Percentiles rank a stretch among this genome's conserved stretches.
phyloP scores from a whole-genome alignment of 768 basidiomycete genomes.

The Russula foetens region DNA sequence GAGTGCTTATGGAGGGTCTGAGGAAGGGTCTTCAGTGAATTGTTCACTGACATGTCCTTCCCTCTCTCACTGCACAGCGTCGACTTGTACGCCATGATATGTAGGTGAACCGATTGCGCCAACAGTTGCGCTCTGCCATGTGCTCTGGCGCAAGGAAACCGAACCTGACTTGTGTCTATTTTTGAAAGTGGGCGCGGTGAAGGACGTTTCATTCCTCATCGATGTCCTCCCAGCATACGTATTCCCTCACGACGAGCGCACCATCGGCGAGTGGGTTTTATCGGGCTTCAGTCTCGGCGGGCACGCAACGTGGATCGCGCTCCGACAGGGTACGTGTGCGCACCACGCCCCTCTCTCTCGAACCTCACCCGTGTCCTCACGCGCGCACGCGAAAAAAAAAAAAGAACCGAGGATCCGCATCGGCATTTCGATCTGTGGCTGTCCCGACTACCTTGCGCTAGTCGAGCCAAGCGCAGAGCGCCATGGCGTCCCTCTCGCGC shows the following conservation, averaged over 20 bases:
- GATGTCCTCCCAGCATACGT: conserved; percentile 71
- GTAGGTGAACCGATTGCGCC: conserved; percentile 25
- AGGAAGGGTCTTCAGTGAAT: background rate
- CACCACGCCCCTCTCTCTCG: conserved; percentile 23
- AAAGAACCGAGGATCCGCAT: conserved; percentile 37
- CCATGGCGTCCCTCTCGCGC: conserved; percentile 34
- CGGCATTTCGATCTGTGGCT: conserved; percentile 46
- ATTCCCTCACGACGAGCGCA: conserved; percentile 57
- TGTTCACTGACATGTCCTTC: conserved; percentile 14
- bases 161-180: background rate
- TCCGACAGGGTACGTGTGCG: conserved; percentile 40
- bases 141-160: background rate
- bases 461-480: conserved; percentile 47
- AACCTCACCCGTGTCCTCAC: conserved; percentile 1
- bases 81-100: conserved; percentile 43
- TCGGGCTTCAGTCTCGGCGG: conserved; percentile 79
- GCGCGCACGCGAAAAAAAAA: background rate
- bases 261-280: conserved; percentile 59
- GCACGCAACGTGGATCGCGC: conserved; percentile 70
- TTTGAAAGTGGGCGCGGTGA: conserved; percentile 52
- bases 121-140: no score
- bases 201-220: conserved; percentile 73
- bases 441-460: conserved; percentile 57
- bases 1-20: no score
- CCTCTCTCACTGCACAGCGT: conserved; percentile 21